These are phyloP conservation scores for Camelina neglecta DNA, from an alignment of 345 rosid species.

Conservation along the genomic window DNA sequence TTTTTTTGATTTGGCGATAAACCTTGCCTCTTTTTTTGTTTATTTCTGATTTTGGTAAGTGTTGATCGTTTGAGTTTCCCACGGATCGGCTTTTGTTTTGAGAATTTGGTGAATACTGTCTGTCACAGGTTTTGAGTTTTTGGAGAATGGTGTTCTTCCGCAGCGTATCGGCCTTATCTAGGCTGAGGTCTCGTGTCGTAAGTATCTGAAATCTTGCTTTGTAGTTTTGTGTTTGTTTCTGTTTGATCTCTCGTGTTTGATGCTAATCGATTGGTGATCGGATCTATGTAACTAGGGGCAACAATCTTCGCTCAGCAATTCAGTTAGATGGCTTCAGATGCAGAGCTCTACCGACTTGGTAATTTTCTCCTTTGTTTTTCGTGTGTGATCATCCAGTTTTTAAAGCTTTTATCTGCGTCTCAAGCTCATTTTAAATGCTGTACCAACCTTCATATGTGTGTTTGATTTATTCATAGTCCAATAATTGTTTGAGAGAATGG, in stretches of 20 bases:
- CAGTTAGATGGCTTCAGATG: slow-evolving; percentile 89
- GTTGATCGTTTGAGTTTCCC: slow-evolving; percentile 25
- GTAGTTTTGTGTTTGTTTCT: not conserved
- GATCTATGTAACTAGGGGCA: slow-evolving; percentile 53
- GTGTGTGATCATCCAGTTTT: slow-evolving; percentile 10
- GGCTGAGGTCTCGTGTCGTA: slow-evolving; percentile 73
- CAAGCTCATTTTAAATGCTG: not conserved
- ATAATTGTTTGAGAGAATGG: not conserved
- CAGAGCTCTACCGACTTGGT: slow-evolving; percentile 78
- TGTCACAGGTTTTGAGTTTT: slow-evolving; percentile 36
- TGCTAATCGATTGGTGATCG: slow-evolving; percentile 27
- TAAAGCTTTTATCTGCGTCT: not conserved
- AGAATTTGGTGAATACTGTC: slow-evolving; percentile 26
- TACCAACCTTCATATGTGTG: not conserved
- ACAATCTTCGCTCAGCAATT: slow-evolving; percentile 62
- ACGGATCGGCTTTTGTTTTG: slow-evolving; percentile 18
- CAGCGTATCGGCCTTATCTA: slow-evolving; percentile 62
- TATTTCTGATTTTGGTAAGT: slow-evolving; percentile 2
- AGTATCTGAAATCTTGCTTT: slow-evolving; percentile 36
- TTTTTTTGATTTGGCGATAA: not conserved
- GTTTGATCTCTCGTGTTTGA: not conserved
- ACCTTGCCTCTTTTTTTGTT: not conserved
- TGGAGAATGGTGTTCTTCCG: slow-evolving; percentile 71
- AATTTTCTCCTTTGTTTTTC: slow-evolving; percentile 16
- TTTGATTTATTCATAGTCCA: not conserved